Conservation (phyloP, 2,329 filamentous ascomycete genomes). For the Neurospora sp. region DNA sequence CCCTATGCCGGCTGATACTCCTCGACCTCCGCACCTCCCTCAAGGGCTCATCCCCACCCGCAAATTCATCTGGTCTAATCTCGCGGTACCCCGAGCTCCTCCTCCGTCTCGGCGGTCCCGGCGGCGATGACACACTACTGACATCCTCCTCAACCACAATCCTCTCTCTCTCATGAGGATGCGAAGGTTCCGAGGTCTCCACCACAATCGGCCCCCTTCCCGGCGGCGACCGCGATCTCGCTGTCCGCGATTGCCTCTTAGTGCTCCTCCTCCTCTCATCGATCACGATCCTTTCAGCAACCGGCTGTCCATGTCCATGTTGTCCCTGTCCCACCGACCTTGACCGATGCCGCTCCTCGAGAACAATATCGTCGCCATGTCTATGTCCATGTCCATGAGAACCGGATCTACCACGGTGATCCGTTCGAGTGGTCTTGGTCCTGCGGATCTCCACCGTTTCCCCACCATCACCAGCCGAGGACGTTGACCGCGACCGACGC, state of each 20-base stretch:
- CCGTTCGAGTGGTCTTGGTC: conserved; percentile 3
- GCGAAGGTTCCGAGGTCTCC: conserved; percentile 5
- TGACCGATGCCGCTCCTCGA: conserved; percentile 11
- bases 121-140: conserved; percentile 10
- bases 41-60: conserved; percentile 20
- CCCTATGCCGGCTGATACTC: conserved; percentile 20
- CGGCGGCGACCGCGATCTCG: conserved; percentile 11
- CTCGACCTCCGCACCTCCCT: conserved; percentile 25
- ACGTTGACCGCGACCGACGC: conserved; percentile 1
- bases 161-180: conserved; percentile 21
- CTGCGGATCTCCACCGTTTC: conserved; percentile 21
- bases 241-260: conserved; percentile 4
- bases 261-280: conserved; percentile 3
- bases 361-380: not conserved
- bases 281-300: conserved; percentile 17
- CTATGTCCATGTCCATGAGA: not conserved
- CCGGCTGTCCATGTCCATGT: not conserved
- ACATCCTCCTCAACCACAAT: conserved; percentile 27
- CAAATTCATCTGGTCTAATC: conserved; percentile 24
- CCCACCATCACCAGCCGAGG: conserved; percentile 5
- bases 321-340: conserved; percentile 17
- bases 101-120: conserved; percentile 16
- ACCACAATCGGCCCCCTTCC: conserved; percentile 8
- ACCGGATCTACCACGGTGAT: conserved; percentile 1
- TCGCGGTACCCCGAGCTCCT: conserved; percentile 21